These are phyloP conservation scores for Schizophyllum amplum DNA, from an alignment of 1,284 basidiomycete genomes.

Conservation along the genomic window DNA sequence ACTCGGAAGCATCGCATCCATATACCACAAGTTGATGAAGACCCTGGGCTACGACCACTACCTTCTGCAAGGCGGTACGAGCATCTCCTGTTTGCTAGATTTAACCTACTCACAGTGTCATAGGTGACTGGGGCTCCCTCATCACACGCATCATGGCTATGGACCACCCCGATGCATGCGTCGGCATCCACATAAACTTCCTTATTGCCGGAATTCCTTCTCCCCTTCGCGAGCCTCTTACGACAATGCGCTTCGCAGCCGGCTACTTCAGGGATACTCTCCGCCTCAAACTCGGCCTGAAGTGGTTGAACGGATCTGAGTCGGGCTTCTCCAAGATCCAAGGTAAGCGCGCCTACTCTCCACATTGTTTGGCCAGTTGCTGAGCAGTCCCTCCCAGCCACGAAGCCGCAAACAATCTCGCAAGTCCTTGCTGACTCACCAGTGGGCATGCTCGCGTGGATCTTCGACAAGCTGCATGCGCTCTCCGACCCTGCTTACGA, in stretches of 20 bases:
- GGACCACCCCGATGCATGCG: slow-evolving; percentile 17
- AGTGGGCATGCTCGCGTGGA: slow-evolving; percentile 15
- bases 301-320: slow-evolving; percentile 10
- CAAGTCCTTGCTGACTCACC: slow-evolving; percentile 14
- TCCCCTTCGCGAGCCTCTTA: slow-evolving; percentile 4
- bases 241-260: background rate
- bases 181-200: slow-evolving; percentile 22
- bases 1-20: slow-evolving; percentile 15
- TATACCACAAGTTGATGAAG: slow-evolving; percentile 32
- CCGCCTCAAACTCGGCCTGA: slow-evolving; percentile 1
- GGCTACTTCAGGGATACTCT: background rate
- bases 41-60: slow-evolving; percentile 28
- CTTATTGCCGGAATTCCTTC: slow-evolving; percentile 17
- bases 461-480: slow-evolving; percentile 13
- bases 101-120: background rate
- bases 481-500: slow-evolving; percentile 8
- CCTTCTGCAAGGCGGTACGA: slow-evolving; percentile 31
- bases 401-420: slow-evolving; percentile 14
- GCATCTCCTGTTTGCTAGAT: background rate
- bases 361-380: background rate
- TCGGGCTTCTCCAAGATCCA: slow-evolving; percentile 14
- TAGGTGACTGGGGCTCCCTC: slow-evolving; percentile 29
- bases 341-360: background rate
- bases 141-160: slow-evolving; percentile 21
- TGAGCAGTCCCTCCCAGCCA: background rate